Base-by-base conservation (phyloP, 495 filamentous ascomycete species). In the Talaromyces ruber region DNA sequence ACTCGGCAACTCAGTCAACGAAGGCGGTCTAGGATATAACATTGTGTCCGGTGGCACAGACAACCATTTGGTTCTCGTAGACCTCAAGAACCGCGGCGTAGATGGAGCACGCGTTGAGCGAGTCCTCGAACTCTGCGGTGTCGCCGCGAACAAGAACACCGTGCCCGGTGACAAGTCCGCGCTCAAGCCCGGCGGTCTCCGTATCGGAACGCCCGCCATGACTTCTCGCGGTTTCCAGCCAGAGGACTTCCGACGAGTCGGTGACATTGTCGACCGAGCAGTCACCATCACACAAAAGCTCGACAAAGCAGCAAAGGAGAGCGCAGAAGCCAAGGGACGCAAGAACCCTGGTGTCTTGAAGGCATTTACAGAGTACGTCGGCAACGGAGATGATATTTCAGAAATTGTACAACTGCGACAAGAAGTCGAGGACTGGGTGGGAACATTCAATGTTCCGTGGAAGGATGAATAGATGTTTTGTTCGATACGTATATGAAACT, bases 91-190 rank as follows among this genome's bases (percentile, higher is more conserved):
- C 63, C 82, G 91, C 71, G 74, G 74, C 62, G 84, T 97, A 22
- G 93, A 97, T 72, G 93, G 95, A 68, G 95, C 95, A 43, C 91
- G 95, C 76, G 91, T 98, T 45, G 95, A 99, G 83, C 90, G 92
- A 52, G 87, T 98, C 61, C 86, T 98, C 3, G 95, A 99, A 80
- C 91, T 96, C 74, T 92, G 95, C 76, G 97, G 97, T 81, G 95
- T 98, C 70, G 92, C 95, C 61, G 94, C 90, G 83, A 99, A 99
- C 87, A 99, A 99, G 85, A 99, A 99, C 82, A 84, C 90, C 58
- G 93, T 96, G 58, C 95, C 95, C 62, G 95, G 95, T 63, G 95
- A 99, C 84, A 98, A 96, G 83, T 95, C 90, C 43, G 95, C 95
- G 21, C 85, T 99, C 66, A 95, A 91, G 62, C 95, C 95, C 53